These are phyloP conservation scores for Nothophaeocryptopus gaeumannii DNA, from an alignment of 2,329 filamentous ascomycete genomes.

Conservation along the genomic window DNA sequence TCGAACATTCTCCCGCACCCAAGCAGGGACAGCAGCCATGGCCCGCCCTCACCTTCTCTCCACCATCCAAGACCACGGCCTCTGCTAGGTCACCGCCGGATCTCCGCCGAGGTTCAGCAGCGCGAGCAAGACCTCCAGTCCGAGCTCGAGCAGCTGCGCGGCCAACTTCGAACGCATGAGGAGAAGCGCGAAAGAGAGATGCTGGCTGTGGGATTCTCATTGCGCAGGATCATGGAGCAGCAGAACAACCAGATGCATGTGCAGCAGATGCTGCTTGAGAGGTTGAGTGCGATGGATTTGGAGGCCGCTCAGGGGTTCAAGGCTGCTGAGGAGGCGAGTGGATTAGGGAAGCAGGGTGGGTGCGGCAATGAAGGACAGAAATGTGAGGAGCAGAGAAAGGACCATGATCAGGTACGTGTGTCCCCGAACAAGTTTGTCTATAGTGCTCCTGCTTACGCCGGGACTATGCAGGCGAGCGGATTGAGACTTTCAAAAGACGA, in stretches of 20 bases:
- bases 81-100: neutral
- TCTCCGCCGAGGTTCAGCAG: conserved; percentile 1
- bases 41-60: neutral
- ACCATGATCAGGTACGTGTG: no score
- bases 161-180: conserved; percentile 4
- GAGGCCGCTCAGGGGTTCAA: neutral
- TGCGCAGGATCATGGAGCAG: conserved; percentile 12
- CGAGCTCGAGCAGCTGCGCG: conserved; percentile 7
- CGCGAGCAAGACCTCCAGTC: conserved; percentile 4
- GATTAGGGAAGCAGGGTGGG: no score
- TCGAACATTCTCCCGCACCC: neutral
- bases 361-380: no score
- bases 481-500: no score
- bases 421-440: no score
- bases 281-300: conserved; percentile 9
- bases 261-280: conserved; percentile 9
- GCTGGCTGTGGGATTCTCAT: conserved; percentile 5
- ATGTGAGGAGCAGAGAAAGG: no score
- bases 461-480: no score
- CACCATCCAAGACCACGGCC: neutral
- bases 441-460: no score
- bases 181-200: conserved; percentile 4
- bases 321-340: no score
- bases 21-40: neutral
- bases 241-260: conserved; percentile 14